Evolutionary conservation across 805 yeast genomes (phyloP), one percentile per base, ranked within the genome.

Genomic region (Myxozyma geophila): DNA sequence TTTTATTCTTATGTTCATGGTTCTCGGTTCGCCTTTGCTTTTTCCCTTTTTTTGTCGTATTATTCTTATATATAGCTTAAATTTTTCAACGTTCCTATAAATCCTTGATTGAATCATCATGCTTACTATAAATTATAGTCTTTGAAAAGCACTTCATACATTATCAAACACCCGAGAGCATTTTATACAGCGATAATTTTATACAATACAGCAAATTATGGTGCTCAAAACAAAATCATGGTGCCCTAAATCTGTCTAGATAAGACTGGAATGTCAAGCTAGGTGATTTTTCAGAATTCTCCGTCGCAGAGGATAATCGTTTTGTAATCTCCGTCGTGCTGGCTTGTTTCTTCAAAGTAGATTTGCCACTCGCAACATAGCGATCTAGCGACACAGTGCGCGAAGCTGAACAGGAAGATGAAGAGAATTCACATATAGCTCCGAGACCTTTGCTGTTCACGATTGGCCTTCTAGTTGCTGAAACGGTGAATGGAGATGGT

Each of bases 11-110:
- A 17, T 36, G 57, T 37, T 50, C 46, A 35, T 39, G 57, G 54
- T 47, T 39, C 43, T 21, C 40, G 19, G 12, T 44, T 48, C 54
- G 10, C 17, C 28, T 44, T 21, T 15, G 23, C 40, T 43, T 35
- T 46, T 47, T 36, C 36, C n/a, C 35, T 9, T 10, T 46, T 23
- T 36, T 44, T 49, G 23, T 43, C 50, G 36, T 41, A 40, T 23
- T 39, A 8, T 41, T 36, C n/a, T 21, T 54, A 33, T 62, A 60
- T 66, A 67, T 49, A 49, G 53, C 37, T 49, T n/a, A 49, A 28
- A 28, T 49, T 19, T 21, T 35, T 28, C 40, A 35, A 49, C 40
- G 53, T 12, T 49, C 35, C 39, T 19, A 17, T 43, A 8, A 39
- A 3, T 39, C 3, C 28, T 28, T 39, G 43, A 12, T n/a, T 7